A percentile compares a stretch with the other conserved stretches of the same genome.
Evolutionary conservation across 2,329 filamentous ascomycete species (phyloP).

Genomic region (Nemania abortiva): DNA sequence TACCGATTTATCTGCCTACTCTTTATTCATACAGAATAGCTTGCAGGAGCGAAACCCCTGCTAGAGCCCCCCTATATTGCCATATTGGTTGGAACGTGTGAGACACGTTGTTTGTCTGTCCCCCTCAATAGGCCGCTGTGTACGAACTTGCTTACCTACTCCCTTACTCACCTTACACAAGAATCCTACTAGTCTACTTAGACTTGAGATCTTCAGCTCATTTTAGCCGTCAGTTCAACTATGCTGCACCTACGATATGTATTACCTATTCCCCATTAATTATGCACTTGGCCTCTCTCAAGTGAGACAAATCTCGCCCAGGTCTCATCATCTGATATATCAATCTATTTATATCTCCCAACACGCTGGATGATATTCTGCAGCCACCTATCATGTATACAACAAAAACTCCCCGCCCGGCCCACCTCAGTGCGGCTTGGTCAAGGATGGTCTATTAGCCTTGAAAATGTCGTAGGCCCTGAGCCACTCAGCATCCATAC

Average conservation of each 20-base stretch:
- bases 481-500: conserved; percentile 52
- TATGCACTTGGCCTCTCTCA: neutral
- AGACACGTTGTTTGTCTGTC: neutral
- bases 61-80: neutral
- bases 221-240: neutral
- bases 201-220: neutral
- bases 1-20: no score
- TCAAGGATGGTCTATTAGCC: conserved; percentile 21
- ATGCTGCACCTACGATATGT: neutral
- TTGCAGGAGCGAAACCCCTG: neutral
- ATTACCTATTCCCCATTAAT: neutral
- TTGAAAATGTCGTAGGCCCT: conserved; percentile 40
- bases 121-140: neutral
- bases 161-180: neutral
- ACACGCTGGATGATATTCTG: conserved; percentile 12
- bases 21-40: neutral
- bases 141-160: neutral
- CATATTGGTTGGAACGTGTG: neutral
- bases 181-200: neutral
- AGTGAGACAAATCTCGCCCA: neutral
- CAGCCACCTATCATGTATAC: conserved; percentile 11
- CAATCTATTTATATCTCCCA: conserved; percentile 34
- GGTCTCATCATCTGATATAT: conserved; percentile 3
- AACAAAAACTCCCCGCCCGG: conserved; percentile 4
- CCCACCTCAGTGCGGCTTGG: neutral